Evolutionary conservation across 176 grass and related monocot species (phyloP).

Genomic region (Zoysia pacifica): DNA sequence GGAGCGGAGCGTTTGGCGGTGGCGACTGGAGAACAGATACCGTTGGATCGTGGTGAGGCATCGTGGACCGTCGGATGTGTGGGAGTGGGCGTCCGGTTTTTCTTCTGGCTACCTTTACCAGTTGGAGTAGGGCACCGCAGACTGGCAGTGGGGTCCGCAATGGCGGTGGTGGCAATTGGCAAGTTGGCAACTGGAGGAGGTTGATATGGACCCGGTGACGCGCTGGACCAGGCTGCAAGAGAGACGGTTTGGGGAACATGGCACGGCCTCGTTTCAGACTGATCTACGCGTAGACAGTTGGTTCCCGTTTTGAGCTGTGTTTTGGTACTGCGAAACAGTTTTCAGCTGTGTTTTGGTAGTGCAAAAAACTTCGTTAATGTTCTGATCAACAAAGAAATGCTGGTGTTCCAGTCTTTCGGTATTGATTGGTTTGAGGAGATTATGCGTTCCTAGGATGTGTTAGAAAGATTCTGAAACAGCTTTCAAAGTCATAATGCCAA

Average conservation of each 20-base stretch:
- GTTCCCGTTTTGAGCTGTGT: background rate
- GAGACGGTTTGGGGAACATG: slow-evolving; percentile 5
- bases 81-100: slow-evolving; percentile 10
- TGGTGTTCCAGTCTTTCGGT: too few relatives aligned
- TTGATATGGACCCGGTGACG: slow-evolving; percentile 12
- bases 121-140: background rate
- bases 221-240: background rate
- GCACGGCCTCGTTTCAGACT: background rate
- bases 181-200: slow-evolving; percentile 15
- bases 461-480: background rate
- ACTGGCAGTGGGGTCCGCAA: slow-evolving; percentile 36
- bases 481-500: background rate
- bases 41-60: slow-evolving; percentile 21
- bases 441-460: background rate
- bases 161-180: slow-evolving; percentile 17
- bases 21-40: background rate
- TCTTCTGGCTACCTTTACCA: slow-evolving; percentile 3
- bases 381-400: too few relatives aligned
- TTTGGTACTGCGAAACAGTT: background rate
- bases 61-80: slow-evolving; percentile 23
- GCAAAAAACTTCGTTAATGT: background rate
- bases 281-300: background rate
- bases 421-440: too few relatives aligned
- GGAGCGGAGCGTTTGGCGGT: background rate
- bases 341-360: background rate